Conservation (phyloP, 805 yeast species). For the Teunomyces stri region DNA sequence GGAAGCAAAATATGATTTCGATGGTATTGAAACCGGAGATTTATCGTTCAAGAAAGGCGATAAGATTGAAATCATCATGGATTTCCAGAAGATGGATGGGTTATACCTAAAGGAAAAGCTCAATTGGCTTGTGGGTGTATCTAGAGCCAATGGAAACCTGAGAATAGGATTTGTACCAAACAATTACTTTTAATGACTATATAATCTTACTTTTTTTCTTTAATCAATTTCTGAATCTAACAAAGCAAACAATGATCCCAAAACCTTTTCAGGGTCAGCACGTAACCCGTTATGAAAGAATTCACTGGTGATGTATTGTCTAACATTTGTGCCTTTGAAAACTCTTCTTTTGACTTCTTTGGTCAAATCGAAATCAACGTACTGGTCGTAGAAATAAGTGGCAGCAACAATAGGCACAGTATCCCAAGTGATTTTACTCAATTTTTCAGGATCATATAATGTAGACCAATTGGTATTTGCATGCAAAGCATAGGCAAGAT, state of each 20-base stretch:
- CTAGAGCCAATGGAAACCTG: conserved; percentile 9
- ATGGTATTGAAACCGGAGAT: conserved; percentile 37
- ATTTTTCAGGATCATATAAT: conserved; percentile 32
- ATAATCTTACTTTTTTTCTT: conserved; percentile 1
- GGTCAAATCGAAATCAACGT: conserved; percentile 47
- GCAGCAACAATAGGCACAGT: conserved; percentile 50
- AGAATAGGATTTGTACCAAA: conserved; percentile 39
- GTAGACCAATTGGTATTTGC: conserved; percentile 32
- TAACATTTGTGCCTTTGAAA: conserved; percentile 33
- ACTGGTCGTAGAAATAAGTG: conserved; percentile 48
- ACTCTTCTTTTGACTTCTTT: conserved; percentile 31
- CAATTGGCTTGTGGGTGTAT: conserved; percentile 36
- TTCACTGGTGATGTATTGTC: conserved; percentile 46
- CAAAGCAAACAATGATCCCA: conserved; percentile 38
- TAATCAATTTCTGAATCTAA: conserved; percentile 41
- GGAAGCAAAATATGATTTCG: conserved; percentile 23
- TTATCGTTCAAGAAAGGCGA: conserved; percentile 35
- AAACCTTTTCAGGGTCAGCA: conserved; percentile 37
- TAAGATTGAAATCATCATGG: conserved; percentile 28
- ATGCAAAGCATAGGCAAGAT: conserved; percentile 40
- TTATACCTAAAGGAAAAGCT: conserved; percentile 16
- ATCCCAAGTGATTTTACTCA: conserved; percentile 29
- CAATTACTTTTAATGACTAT: conserved; percentile 8
- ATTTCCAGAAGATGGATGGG: conserved; percentile 25
- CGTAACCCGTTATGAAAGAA: conserved; percentile 52